Conservation (phyloP, 306 rosid genomes). For the Citrullus colocynthis region DNA sequence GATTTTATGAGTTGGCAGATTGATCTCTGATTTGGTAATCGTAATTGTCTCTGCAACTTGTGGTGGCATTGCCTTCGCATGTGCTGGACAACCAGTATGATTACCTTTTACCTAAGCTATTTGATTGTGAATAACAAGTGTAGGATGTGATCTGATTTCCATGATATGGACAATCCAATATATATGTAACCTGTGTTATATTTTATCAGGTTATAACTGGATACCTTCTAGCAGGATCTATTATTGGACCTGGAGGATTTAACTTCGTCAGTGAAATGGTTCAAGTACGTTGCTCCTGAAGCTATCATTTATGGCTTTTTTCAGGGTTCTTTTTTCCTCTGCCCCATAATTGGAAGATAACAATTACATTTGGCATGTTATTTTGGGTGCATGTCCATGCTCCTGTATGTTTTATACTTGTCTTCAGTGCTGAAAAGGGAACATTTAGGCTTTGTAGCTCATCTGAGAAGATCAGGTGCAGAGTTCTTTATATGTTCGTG, state of each 20-base stretch:
- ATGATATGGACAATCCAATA: background rate
- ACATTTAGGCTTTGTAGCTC: background rate
- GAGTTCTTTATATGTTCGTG: background rate
- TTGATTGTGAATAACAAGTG: background rate
- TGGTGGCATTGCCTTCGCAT: slow-evolving; percentile 52
- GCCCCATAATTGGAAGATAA: background rate
- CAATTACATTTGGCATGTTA: background rate
- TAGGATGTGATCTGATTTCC: background rate
- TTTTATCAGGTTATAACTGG: slow-evolving; percentile 37
- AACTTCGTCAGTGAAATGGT: slow-evolving; percentile 49
- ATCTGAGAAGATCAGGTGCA: background rate
- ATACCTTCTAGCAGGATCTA: slow-evolving; percentile 42
- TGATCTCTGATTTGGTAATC: slow-evolving; percentile 41
- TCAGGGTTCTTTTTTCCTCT: background rate
- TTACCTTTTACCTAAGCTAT: slow-evolving; percentile 6
- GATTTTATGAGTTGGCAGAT: slow-evolving; percentile 19
- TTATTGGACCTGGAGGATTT: slow-evolving; percentile 47
- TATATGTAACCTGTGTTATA: slow-evolving; percentile 8
- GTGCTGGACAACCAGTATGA: slow-evolving; percentile 52
- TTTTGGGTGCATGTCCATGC: background rate
- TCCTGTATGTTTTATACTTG: background rate
- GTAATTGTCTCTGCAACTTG: slow-evolving; percentile 50
- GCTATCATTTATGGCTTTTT: background rate
- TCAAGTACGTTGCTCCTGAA: slow-evolving; percentile 21
- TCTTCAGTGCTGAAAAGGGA: background rate